A percentile compares a stretch with the other conserved stretches of the same genome.
Conservation (phyloP, 2,329 filamentous ascomycete species). For the Colletotrichum trifolii region DNA sequence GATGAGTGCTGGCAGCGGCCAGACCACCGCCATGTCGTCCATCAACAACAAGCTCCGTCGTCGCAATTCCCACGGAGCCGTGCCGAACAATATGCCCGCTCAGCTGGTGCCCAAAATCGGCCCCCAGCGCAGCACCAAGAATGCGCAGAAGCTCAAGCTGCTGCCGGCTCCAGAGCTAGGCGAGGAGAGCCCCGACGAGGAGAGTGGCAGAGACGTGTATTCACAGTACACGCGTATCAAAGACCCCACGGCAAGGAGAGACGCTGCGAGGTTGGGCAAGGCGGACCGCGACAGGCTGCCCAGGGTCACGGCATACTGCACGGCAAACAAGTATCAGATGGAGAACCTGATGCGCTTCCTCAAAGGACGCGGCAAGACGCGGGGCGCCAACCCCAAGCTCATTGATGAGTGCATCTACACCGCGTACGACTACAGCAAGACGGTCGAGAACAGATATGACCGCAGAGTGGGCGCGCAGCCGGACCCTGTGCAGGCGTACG, state of each 20-base stretch:
- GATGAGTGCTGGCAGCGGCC: conserved; percentile 45
- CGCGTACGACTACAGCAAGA: conserved; percentile 82
- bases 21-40: conserved; percentile 72
- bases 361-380: conserved; percentile 82
- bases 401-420: conserved; percentile 99
- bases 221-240: conserved; percentile 98
- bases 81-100: conserved; percentile 50
- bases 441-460: conserved; percentile 49
- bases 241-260: conserved; percentile 90
- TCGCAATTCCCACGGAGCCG: conserved; percentile 80
- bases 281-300: conserved; percentile 89
- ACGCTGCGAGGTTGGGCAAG: conserved; percentile 92
- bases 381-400: conserved; percentile 86
- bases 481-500: conserved; percentile 60
- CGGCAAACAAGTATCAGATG: conserved; percentile 90
- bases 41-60: conserved; percentile 89
- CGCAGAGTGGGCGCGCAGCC: conserved; percentile 40
- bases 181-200: conserved; percentile 82
- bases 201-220: conserved; percentile 95
- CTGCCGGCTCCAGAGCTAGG: conserved; percentile 88
- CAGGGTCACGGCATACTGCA: conserved; percentile 95
- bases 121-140: conserved; percentile 94
- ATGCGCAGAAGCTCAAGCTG: conserved; percentile 96
- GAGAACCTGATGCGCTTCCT: conserved; percentile 90
- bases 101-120: conserved; percentile 77